Evolutionary conservation across 208 protist genomes (phyloP).

Genomic region (Phytomonas francai): DNA sequence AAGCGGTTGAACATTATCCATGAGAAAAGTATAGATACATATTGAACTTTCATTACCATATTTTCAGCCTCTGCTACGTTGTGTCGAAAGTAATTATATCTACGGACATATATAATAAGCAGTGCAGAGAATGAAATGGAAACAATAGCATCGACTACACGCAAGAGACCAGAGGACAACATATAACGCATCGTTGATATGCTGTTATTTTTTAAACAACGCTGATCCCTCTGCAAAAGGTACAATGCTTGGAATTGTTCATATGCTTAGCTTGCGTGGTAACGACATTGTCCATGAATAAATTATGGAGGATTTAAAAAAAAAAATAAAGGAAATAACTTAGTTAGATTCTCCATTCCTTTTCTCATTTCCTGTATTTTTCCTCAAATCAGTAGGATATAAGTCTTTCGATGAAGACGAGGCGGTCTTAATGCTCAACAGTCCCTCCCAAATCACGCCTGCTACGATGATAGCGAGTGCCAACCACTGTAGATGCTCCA

Average conservation of each 20-base stretch:
- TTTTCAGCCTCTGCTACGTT: neutral
- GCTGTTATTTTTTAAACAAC: neutral
- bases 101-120: neutral
- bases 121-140: neutral
- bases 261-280: slow-evolving; percentile 7
- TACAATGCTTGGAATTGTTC: neutral
- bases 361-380: neutral
- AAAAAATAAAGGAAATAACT: slow-evolving; percentile 2
- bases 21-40: neutral
- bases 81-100: neutral
- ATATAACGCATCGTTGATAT: neutral
- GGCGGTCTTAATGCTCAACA: slow-evolving; percentile 20
- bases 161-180: neutral
- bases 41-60: neutral
- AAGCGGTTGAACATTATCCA: neutral
- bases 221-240: neutral
- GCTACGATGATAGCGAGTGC: slow-evolving; percentile 43
- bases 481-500: slow-evolving; percentile 40
- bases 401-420: neutral
- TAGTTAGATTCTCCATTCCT: neutral
- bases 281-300: slow-evolving; percentile 6
- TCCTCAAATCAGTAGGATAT: neutral
- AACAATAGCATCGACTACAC: neutral
- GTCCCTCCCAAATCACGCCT: slow-evolving; percentile 52
- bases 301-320: neutral